Conservation (phyloP, 208 protist genomes). For the Angomonas deanei region DNA sequence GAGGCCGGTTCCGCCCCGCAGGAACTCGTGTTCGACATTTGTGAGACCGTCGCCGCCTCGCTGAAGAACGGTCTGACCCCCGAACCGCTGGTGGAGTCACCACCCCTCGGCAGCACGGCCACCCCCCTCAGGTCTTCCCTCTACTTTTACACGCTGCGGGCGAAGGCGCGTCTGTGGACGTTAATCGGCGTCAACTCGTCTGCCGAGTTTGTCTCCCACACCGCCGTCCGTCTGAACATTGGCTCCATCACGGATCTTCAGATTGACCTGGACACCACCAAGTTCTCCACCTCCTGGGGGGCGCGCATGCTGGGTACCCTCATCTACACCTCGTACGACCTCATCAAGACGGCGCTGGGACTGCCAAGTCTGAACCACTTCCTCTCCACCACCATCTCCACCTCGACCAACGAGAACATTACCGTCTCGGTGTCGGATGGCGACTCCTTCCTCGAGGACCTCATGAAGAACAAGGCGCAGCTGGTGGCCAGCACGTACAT, state of each 20-base stretch:
- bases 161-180: not conserved
- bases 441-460: not conserved
- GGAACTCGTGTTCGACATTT: not conserved
- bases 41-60: not conserved
- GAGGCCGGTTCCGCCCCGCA: not conserved
- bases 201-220: conserved; percentile 1
- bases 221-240: not conserved
- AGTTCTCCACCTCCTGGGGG: not conserved
- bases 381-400: conserved; percentile 2
- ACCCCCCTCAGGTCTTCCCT: not conserved
- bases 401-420: not conserved
- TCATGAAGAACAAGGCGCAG: conserved; percentile 1
- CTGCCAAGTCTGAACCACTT: conserved; percentile 1
- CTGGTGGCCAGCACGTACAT: not conserved
- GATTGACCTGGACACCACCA: not conserved
- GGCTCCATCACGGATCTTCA: not conserved
- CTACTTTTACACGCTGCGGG: conserved; percentile 1
- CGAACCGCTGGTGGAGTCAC: not conserved
- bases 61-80: not conserved
- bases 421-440: not conserved
- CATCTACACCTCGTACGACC: not conserved
- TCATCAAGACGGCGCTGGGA: not conserved
- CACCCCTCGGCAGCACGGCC: not conserved
- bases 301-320: conserved; percentile 1
- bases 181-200: not conserved